Evolutionary conservation across 352 stramenopile genomes (phyloP), one percentile per base, ranked within the genome.

Genomic region (Plasmopara viticola): DNA sequence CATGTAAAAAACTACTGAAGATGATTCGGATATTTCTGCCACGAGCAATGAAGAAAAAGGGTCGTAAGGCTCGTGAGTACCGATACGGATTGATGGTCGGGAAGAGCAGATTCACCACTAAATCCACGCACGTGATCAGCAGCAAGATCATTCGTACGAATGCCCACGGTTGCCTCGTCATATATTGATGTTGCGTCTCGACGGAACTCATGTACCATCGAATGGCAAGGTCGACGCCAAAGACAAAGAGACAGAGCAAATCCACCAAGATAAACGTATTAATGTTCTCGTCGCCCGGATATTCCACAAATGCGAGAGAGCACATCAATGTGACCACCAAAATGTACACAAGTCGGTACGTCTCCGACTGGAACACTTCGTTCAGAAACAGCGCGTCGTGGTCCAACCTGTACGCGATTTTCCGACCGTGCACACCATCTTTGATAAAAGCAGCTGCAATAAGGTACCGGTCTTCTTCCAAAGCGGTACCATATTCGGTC

Each of bases 131-230:
- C 25, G 82, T 84, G 28, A 86, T 44, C 4, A 73, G 34, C 13
- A 92, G 51, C 25, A 92, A 56, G 8, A 75, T 55, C 54, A 85
- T 76, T 6, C 75, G 67, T 34, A 87, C 78, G 6, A 81, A 75
- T 3, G 78, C 79, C 82, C 82, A 92, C 0, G 78, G 82, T 46
- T 92, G 77, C 9, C 82, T 69, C 5, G 77, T 84, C 4, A 85
- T 61, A 58, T 86, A 92, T 58, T 87, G 75, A 60, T 72, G 65
- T 62, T 89, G 80, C 5, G 82, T 93, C 59, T 86, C 74, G 13
- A 68, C 68, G 2, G 82, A 93, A 55, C 82, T 93, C 82, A 93
- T 88, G 66, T 77, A 78, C 76, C 81, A 93, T 35, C 78, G 79
- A 37, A 89, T 86, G 34, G 60, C 66, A 18, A 93, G 46, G 44